These are phyloP conservation scores for Deuterostichococcus epilithicus DNA, from an alignment of 139 green algal species.

Conservation along the genomic window DNA sequence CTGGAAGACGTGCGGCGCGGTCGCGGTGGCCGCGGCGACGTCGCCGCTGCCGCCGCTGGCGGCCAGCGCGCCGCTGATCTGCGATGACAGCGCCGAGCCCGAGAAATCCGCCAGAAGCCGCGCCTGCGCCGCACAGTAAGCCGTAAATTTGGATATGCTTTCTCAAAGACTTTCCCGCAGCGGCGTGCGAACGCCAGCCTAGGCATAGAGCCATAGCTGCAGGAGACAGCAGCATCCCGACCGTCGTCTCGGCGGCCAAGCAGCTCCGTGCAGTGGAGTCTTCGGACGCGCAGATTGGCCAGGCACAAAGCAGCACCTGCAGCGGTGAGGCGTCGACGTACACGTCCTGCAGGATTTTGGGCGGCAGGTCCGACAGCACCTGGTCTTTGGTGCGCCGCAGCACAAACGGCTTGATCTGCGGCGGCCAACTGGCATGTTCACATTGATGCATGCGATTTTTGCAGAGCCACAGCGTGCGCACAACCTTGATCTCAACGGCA, in stretches of 20 bases:
- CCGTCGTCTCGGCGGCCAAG: too few species aligned
- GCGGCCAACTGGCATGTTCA: not conserved
- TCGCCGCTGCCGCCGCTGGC: not conserved
- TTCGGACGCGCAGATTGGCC: too few species aligned
- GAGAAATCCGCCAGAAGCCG: conserved; percentile 82
- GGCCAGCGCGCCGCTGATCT: conserved; percentile 16
- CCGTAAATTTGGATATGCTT: too few species aligned
- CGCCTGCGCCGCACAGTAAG: not conserved
- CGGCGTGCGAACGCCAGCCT: too few species aligned
- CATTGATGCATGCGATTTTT: too few species aligned
- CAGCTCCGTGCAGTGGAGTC: too few species aligned
- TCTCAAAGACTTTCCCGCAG: too few species aligned
- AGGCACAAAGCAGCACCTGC: conserved; percentile 41
- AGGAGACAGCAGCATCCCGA: too few species aligned
- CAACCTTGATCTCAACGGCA: too few species aligned
- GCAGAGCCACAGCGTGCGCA: too few species aligned
- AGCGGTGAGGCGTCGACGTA: conserved; percentile 76
- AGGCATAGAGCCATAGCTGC: too few species aligned
- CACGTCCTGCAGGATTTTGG: conserved; percentile 96
- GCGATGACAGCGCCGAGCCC: not conserved
- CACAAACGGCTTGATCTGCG: conserved; percentile 90
- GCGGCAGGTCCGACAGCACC: conserved; percentile 89
- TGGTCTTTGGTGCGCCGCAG: conserved; percentile 92
- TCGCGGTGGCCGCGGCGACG: conserved; percentile 10
- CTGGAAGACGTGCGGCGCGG: conserved; percentile 47